Percentiles rank a stretch among this genome's conserved stretches.
Evolutionary conservation across 129 eudicot species (phyloP).

Genomic region (Helichrysum umbraculigerum): DNA sequence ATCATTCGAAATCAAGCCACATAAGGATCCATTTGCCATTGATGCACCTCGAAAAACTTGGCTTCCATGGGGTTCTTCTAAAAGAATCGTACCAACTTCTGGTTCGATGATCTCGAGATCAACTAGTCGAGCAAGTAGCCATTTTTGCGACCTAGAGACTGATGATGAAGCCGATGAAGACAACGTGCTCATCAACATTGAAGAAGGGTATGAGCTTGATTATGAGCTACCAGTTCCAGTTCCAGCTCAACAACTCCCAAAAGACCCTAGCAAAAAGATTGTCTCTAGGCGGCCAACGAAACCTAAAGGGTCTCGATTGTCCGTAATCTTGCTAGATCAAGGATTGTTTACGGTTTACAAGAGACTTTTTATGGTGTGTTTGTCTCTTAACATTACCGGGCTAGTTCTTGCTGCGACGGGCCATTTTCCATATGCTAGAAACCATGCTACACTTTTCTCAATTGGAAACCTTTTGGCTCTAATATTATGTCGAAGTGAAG

Average conservation of each 20-base stretch:
- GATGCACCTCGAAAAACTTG: conserved; percentile 35
- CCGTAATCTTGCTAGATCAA: conserved; percentile 71
- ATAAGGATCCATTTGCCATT: conserved; percentile 47
- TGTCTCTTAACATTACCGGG: conserved; percentile 46
- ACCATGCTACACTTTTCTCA: conserved; percentile 54
- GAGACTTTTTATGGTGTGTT: conserved; percentile 50
- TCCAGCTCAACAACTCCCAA: conserved; percentile 29
- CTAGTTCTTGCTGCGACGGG: conserved; percentile 61
- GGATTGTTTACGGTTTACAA: conserved; percentile 78
- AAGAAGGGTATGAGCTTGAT: conserved; percentile 43
- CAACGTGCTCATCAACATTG: conserved; percentile 35
- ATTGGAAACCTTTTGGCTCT: conserved; percentile 59
- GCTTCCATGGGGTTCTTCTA: conserved; percentile 53
- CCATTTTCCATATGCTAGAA: conserved; percentile 49
- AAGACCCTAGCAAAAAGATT: conserved; percentile 28
- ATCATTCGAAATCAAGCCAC: conserved; percentile 69
- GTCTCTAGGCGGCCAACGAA: conserved; percentile 21
- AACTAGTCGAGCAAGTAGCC: conserved; percentile 58
- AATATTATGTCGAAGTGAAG: conserved; percentile 70
- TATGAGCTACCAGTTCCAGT: not conserved
- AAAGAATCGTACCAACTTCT: conserved; percentile 41
- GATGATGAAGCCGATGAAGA: conserved; percentile 39
- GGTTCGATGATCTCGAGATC: conserved; percentile 31
- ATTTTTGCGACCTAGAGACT: conserved; percentile 60
- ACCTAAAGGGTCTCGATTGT: conserved; percentile 46